Conservation (phyloP, 2,329 filamentous ascomycete genomes). For the Ophiostoma ulmi region DNA sequence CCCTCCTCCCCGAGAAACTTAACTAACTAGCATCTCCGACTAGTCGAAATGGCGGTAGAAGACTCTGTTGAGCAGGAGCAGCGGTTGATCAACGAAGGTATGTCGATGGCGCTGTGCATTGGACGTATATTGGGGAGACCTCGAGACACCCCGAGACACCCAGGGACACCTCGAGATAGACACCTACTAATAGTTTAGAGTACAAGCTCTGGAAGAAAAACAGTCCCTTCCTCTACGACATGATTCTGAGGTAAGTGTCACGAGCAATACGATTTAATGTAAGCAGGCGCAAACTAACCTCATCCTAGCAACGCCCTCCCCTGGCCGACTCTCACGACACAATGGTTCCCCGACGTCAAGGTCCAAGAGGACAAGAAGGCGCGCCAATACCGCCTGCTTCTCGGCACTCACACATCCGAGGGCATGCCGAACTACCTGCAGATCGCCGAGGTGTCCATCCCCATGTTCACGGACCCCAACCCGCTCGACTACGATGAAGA, state of each 20-base stretch:
- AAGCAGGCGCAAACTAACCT: not conserved
- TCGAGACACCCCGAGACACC: not conserved
- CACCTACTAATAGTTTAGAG: conserved; percentile 48
- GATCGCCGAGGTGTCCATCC: conserved; percentile 89
- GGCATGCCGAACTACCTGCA: conserved; percentile 85
- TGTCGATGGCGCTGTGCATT: not conserved
- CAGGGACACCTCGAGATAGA: not conserved
- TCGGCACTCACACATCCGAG: conserved; percentile 91
- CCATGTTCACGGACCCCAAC: conserved; percentile 69
- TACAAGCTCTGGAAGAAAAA: conserved; percentile 99
- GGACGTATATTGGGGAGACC: not conserved
- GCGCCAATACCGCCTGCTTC: conserved; percentile 78
- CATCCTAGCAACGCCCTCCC: conserved; percentile 72
- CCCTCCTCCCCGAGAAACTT: not conserved
- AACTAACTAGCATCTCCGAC: not conserved
- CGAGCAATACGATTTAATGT: not conserved
- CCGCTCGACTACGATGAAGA: conserved; percentile 85
- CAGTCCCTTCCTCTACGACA: conserved; percentile 94
- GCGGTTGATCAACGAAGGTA: conserved; percentile 90
- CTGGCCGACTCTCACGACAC: conserved; percentile 94
- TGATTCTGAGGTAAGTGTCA: conserved; percentile 68
- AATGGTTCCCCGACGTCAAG: conserved; percentile 97
- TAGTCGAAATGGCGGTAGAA: conserved; percentile 34
- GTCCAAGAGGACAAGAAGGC: conserved; percentile 81
- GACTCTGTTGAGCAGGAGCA: conserved; percentile 60